A percentile compares a stretch with the other conserved stretches of the same genome.
phyloP scores from a whole-genome alignment of 2,329 filamentous ascomycete genomes.

The Phaeosphaeria sp. region DNA sequence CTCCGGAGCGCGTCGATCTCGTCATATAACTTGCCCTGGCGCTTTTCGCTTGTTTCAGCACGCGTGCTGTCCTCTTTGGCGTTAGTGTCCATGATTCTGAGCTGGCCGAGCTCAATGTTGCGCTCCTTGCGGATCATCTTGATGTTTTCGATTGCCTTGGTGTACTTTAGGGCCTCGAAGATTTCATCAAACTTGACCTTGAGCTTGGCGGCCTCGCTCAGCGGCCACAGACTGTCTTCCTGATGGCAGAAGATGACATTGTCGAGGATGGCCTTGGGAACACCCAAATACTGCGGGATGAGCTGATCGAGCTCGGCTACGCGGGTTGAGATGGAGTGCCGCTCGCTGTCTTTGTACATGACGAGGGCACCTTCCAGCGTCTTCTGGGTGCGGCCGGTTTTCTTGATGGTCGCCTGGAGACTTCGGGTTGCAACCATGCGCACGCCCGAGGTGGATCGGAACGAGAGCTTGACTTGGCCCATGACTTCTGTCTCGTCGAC shows the following conservation, averaged over 20 bases:
- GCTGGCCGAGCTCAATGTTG: slow-evolving; percentile 73
- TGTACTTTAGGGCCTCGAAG: slow-evolving; percentile 96
- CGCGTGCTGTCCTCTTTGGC: slow-evolving; percentile 86
- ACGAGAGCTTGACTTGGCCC: slow-evolving; percentile 90
- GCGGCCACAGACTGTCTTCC: slow-evolving; percentile 95
- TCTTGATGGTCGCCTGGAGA: slow-evolving; percentile 86
- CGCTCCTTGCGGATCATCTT: slow-evolving; percentile 85
- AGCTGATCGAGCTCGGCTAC: slow-evolving; percentile 82
- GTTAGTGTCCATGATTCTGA: slow-evolving; percentile 77
- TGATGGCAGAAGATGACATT: slow-evolving; percentile 99
- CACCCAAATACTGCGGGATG: slow-evolving; percentile 85
- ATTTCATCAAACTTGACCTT: slow-evolving; percentile 98
- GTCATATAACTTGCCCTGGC: slow-evolving; percentile 66
- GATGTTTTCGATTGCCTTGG: slow-evolving; percentile 95
- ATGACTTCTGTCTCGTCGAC: slow-evolving; percentile 86
- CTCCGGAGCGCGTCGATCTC: slow-evolving; percentile 64
- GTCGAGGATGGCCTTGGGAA: slow-evolving; percentile 88
- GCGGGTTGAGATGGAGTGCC: slow-evolving; percentile 77
- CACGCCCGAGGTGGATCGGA: slow-evolving; percentile 77
- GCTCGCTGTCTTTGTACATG: slow-evolving; percentile 80
- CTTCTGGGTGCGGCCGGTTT: slow-evolving; percentile 76
- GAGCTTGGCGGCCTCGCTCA: slow-evolving; percentile 83
- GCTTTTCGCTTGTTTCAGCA: slow-evolving; percentile 66
- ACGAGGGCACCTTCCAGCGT: slow-evolving; percentile 82
- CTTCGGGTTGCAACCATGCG: slow-evolving; percentile 85